Base-by-base conservation (phyloP, 2,329 filamentous ascomycete genomes). In the Fusarium begoniae region DNA sequence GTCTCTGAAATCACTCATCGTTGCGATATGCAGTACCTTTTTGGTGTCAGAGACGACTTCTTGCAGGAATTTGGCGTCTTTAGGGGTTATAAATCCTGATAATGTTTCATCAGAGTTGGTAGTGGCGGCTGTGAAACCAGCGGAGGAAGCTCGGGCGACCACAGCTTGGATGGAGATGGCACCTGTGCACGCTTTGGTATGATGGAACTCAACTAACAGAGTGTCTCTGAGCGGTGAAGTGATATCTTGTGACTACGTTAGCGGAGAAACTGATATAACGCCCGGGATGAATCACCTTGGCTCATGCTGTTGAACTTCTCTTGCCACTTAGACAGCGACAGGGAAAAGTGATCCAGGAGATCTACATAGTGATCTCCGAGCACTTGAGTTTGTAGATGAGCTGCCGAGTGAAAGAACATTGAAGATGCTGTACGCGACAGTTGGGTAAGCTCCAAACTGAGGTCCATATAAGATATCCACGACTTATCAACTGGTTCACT, bases 151-250 rank as follows among this genome's bases (percentile, higher is more conserved):
- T 30, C 75, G 47, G 13, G 61, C 54, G 8, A 77, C 64, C 18
- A 77, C 73, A 22, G 75, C 75, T 20, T 77, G 75, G 1, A 77
- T 73, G 2, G 75, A 74, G 8, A 77, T 66, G 2, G 75, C 75
- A 2, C 66, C 62, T 3, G 70, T 73, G 24, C 72, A 77, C 15
- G 75, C 71, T 45, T 72, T 77, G 17, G 72, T 67, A 28, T 77
- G 69, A 18, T 77, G 66, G 22, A 73, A 73, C 28, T 77, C 75
- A 10, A 77, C 63, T 5, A 64, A 53, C 2, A 77, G 58, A 2
- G 59, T 38, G 18, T 76, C 64, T 53, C 40, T 28, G 4, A 77
- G 71, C 2, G 53, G 58, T 4, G 63, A 51, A 6, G 41, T 28
- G 7, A 70, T 65, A 6, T 48, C 45, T 45, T 15, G 13, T 17